phyloP scores from a whole-genome alignment of 805 yeast genomes.

The Groenewaldozyma salmanticensis region DNA sequence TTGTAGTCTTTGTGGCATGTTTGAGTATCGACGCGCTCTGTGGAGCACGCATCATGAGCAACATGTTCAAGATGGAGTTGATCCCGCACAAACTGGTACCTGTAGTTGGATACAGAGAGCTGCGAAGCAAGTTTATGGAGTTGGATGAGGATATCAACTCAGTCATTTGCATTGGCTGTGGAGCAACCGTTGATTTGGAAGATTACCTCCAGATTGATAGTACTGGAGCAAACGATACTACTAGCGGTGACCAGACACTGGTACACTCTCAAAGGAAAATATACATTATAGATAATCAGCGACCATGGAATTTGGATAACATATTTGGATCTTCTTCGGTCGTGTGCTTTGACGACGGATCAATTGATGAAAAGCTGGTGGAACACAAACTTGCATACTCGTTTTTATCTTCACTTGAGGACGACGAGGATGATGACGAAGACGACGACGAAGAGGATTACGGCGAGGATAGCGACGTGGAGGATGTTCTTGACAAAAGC shows the following conservation, averaged over 20 bases:
- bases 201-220: slow-evolving; percentile 34
- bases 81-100: slow-evolving; percentile 86
- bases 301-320: slow-evolving; percentile 96
- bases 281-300: slow-evolving; percentile 80
- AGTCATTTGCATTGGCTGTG: slow-evolving; percentile 81
- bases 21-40: slow-evolving; percentile 87
- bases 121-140: slow-evolving; percentile 47
- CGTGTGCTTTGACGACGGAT: slow-evolving; percentile 79
- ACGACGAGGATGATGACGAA: slow-evolving; percentile 30
- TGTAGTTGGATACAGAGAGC: slow-evolving; percentile 80
- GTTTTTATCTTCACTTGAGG: slow-evolving; percentile 27
- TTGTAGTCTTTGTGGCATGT: slow-evolving; percentile 83
- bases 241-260: slow-evolving; percentile 13
- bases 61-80: slow-evolving; percentile 65
- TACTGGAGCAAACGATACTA: slow-evolving; percentile 22
- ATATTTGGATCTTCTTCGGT: slow-evolving; percentile 73
- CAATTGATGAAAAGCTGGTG: slow-evolving; percentile 46
- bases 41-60: slow-evolving; percentile 67
- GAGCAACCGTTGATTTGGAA: slow-evolving; percentile 80
- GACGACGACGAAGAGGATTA: slow-evolving; percentile 25
- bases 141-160: slow-evolving; percentile 69
- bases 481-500: slow-evolving; percentile 22
- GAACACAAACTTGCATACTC: slow-evolving; percentile 56
- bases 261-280: slow-evolving; percentile 39
- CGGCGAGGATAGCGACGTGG: slow-evolving; percentile 26